phyloP scores from a whole-genome alignment of 306 rosid species.

The apple (Malus domestica) region DNA sequence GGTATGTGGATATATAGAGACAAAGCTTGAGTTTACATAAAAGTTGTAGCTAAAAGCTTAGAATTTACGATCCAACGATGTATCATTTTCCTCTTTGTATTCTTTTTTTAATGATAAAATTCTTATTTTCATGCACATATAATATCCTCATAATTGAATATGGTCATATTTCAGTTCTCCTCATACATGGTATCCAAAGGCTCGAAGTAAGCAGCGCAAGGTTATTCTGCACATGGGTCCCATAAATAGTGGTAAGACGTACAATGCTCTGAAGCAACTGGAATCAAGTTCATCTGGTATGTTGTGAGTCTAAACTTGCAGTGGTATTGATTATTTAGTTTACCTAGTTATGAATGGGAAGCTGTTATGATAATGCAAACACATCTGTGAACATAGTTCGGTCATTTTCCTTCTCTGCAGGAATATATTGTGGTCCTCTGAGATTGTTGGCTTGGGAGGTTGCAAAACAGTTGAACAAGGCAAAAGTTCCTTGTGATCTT shows the following conservation, averaged over 20 bases:
- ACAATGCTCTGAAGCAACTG: slow-evolving; percentile 78
- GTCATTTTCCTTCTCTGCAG: slow-evolving; percentile 36
- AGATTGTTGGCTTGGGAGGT: slow-evolving; percentile 98
- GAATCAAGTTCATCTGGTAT: slow-evolving; percentile 81
- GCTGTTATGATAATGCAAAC: slow-evolving; percentile 3
- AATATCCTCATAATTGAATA: neutral
- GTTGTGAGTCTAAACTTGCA: slow-evolving; percentile 2
- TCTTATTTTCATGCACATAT: neutral
- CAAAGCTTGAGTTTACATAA: neutral
- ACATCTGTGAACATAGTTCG: neutral
- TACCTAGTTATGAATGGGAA: slow-evolving; percentile 4
- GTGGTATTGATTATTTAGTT: neutral
- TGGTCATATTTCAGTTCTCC: slow-evolving; percentile 47
- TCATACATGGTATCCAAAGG: slow-evolving; percentile 92
- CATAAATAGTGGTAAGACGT: slow-evolving; percentile 90
- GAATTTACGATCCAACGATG: neutral
- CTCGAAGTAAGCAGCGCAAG: slow-evolving; percentile 67
- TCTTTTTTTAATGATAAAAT: neutral
- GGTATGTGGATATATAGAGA: neutral
- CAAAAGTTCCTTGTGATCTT: slow-evolving; percentile 76
- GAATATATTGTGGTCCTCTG: slow-evolving; percentile 90
- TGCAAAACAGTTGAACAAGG: slow-evolving; percentile 87
- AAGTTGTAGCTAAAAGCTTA: neutral
- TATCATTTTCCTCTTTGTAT: neutral
- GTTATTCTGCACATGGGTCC: slow-evolving; percentile 94